Conservation (phyloP, 2,329 filamentous ascomycete species). For the Ampelomyces quisqualis region DNA sequence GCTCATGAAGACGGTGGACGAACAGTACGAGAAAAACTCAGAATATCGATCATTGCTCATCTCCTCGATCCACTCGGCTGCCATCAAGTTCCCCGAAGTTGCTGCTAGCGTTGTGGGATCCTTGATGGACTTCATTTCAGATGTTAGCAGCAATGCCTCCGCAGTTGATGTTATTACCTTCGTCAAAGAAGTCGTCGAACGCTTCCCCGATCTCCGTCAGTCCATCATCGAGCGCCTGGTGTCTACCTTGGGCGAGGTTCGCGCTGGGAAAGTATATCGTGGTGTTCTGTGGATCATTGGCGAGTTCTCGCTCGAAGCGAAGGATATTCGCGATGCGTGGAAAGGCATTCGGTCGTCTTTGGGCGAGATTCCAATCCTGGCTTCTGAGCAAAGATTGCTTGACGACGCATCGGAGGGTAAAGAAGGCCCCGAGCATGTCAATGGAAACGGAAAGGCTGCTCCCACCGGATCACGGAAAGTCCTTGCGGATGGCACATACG, state of each 20-base stretch:
- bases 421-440: conserved; percentile 67
- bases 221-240: conserved; percentile 88
- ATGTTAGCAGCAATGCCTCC: conserved; percentile 97
- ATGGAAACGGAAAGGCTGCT: conserved; percentile 76
- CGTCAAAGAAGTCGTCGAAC: conserved; percentile 98
- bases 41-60: conserved; percentile 78
- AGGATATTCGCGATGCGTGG: conserved; percentile 94
- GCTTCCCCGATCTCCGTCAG: conserved; percentile 85
- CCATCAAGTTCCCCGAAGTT: conserved; percentile 98
- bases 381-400: conserved; percentile 87
- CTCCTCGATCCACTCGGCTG: conserved; percentile 95
- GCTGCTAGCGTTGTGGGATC: conserved; percentile 94
- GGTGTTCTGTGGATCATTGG: conserved; percentile 97
- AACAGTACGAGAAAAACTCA: conserved; percentile 85
- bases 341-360: conserved; percentile 90
- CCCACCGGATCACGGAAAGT: conserved; percentile 87
- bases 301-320: conserved; percentile 92
- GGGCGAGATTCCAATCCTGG: conserved; percentile 94
- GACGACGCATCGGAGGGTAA: conserved; percentile 70
- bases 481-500: conserved; percentile 94
- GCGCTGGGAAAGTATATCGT: conserved; percentile 94
- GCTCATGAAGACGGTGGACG: conserved; percentile 93
- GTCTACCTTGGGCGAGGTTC: conserved; percentile 85
- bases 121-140: conserved; percentile 98
- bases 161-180: conserved; percentile 98